Evolutionary conservation across 768 basidiomycete species (phyloP).

Genomic region (Amanita muscaria): DNA sequence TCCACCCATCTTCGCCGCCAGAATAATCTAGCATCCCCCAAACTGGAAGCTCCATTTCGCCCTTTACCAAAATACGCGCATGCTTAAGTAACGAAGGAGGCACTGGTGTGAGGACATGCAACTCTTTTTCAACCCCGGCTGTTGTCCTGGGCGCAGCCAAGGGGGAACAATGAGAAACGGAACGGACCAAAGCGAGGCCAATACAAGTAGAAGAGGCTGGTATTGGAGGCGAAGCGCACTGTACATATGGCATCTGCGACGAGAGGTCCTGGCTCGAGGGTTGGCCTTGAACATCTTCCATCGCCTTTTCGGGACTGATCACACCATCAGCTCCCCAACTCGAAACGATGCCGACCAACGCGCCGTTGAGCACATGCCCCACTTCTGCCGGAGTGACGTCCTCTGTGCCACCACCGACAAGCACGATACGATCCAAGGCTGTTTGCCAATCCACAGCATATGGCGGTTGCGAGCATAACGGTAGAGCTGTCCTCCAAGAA

Average conservation of each 20-base stretch:
- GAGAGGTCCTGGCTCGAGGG: conserved; percentile 25
- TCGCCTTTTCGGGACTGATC: neutral
- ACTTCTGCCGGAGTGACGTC: conserved; percentile 71
- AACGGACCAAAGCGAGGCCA: conserved; percentile 73
- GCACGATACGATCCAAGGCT: conserved; percentile 54
- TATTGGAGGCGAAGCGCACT: conserved; percentile 42
- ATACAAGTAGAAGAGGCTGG: conserved; percentile 56
- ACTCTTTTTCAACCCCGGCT: conserved; percentile 18
- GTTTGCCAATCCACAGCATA: conserved; percentile 56
- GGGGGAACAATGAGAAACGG: conserved; percentile 11
- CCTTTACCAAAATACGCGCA: conserved; percentile 60
- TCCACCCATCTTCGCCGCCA: conserved; percentile 16
- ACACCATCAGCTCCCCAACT: conserved; percentile 4
- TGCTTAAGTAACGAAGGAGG: conserved; percentile 35
- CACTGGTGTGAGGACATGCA: conserved; percentile 81
- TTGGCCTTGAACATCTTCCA: conserved; percentile 18
- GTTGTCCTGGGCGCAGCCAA: neutral
- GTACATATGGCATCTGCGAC: conserved; percentile 45
- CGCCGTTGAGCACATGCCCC: conserved; percentile 64
- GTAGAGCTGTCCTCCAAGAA: conserved; percentile 58
- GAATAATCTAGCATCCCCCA: conserved; percentile 72
- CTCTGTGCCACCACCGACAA: conserved; percentile 69
- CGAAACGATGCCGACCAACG: conserved; percentile 67
- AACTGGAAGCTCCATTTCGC: conserved; percentile 81
- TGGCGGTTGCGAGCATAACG: conserved; percentile 62